These are phyloP conservation scores for Fusarium paranaense DNA, from an alignment of 2,329 filamentous ascomycete species.

Conservation along the genomic window DNA sequence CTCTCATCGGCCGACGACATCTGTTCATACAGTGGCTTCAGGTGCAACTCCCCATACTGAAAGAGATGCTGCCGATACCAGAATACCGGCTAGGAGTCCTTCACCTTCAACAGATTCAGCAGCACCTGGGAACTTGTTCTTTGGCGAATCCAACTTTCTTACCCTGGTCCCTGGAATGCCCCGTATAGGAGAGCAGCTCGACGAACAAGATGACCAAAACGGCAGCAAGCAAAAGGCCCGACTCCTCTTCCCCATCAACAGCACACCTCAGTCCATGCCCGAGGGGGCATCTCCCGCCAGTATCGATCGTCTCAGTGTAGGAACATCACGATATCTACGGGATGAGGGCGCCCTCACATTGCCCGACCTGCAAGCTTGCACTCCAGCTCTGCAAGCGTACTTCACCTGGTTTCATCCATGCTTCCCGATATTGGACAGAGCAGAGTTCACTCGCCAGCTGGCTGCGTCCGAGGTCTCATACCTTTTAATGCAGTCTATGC, in stretches of 20 bases:
- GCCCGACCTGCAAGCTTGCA: conserved; percentile 55
- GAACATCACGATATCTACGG: conserved; percentile 61
- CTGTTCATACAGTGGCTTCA: background rate
- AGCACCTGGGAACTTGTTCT: conserved; percentile 48
- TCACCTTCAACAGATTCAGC: conserved; percentile 36
- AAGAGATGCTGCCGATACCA: background rate
- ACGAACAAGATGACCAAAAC: background rate
- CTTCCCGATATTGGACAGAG: conserved; percentile 65
- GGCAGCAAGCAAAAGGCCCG: conserved; percentile 36
- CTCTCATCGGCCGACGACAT: background rate
- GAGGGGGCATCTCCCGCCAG: conserved; percentile 30
- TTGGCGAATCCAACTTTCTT: conserved; percentile 54
- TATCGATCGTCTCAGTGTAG: conserved; percentile 56
- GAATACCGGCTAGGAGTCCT: conserved; percentile 22
- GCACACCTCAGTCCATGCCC: conserved; percentile 38
- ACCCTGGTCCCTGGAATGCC: conserved; percentile 47
- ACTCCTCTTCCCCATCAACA: conserved; percentile 47
- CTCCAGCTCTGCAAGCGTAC: conserved; percentile 61
- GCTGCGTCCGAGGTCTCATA: conserved; percentile 57
- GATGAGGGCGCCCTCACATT: conserved; percentile 59
- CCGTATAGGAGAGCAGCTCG: conserved; percentile 5
- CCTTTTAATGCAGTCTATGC: conserved; percentile 63
- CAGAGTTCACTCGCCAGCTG: conserved; percentile 54
- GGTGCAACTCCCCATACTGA: background rate
- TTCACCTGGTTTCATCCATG: conserved; percentile 68